phyloP scores from a whole-genome alignment of 768 basidiomycete genomes.

The Mycena floridula region DNA sequence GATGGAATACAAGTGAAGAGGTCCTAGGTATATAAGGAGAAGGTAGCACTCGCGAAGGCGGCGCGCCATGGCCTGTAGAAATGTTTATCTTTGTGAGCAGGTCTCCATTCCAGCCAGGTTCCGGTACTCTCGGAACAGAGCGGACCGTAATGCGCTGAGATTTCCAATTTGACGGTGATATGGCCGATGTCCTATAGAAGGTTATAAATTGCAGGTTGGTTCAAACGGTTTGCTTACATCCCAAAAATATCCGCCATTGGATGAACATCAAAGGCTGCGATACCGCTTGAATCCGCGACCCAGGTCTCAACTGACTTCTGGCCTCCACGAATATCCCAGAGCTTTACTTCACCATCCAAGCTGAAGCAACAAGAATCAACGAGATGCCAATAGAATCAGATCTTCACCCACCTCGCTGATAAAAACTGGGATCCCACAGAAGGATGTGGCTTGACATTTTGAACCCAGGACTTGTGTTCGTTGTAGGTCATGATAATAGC shows the following conservation, averaged over 20 bases:
- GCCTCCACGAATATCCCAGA: constrained; percentile 81
- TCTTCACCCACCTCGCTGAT: constrained; percentile 67
- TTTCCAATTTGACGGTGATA: constrained; percentile 56
- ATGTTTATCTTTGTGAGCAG: constrained; percentile 41
- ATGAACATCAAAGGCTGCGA: constrained; percentile 87
- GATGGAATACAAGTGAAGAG: constrained; percentile 74
- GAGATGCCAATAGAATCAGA: neutral
- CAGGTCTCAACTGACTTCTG: constrained; percentile 56
- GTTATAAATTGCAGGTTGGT: neutral
- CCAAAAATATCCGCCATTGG: constrained; percentile 78
- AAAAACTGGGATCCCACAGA: constrained; percentile 63
- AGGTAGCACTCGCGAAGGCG: constrained; percentile 48
- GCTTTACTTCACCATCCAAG: constrained; percentile 80
- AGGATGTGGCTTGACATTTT: constrained; percentile 84
- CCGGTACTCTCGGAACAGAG: constrained; percentile 36
- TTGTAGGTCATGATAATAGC: constrained; percentile 74
- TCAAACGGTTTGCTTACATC: constrained; percentile 44
- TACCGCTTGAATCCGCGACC: constrained; percentile 61
- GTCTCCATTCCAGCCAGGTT: neutral
- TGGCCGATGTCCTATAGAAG: constrained; percentile 46
- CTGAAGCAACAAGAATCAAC: constrained; percentile 31
- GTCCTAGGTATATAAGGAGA: constrained; percentile 56
- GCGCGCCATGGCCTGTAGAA: constrained; percentile 47
- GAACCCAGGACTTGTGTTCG: constrained; percentile 82
- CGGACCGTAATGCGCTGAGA: constrained; percentile 59